Evolutionary conservation across 345 rosid genomes (phyloP).

Genomic region (Viola odorata): DNA sequence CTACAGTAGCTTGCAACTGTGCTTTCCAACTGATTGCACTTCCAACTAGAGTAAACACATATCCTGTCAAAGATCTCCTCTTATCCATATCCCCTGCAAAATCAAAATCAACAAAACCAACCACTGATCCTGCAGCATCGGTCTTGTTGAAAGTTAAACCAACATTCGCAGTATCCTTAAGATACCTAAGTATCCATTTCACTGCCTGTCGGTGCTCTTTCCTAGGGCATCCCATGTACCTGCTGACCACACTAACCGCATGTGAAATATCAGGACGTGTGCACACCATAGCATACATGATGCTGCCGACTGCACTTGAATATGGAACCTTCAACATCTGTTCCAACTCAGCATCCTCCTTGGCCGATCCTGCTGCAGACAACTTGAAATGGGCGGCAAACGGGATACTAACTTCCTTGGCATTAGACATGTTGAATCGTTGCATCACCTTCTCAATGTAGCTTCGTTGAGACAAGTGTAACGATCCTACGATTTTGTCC

Average conservation of each 20-base stretch:
- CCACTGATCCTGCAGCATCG: background rate
- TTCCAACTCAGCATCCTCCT: background rate
- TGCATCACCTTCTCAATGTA: background rate
- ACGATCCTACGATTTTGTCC: background rate
- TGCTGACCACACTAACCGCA: background rate
- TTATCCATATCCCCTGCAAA: background rate
- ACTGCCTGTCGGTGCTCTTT: background rate
- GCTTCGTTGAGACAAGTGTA: background rate
- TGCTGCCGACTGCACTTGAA: background rate
- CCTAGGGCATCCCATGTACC: background rate
- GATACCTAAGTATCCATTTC: background rate
- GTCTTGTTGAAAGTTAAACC: background rate
- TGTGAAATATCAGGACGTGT: background rate
- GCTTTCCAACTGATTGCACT: background rate
- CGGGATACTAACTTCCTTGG: background rate
- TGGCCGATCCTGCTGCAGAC: background rate
- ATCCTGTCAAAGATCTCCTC: background rate
- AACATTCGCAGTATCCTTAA: background rate
- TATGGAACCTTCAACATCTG: background rate
- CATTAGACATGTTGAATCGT: background rate
- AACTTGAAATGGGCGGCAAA: background rate
- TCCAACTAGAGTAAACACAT: conserved; percentile 1
- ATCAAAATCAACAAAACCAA: background rate
- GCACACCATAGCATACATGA: background rate
- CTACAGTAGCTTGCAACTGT: background rate